Conservation (phyloP, 805 yeast species). For the Saccharomycopsis fodiens region DNA sequence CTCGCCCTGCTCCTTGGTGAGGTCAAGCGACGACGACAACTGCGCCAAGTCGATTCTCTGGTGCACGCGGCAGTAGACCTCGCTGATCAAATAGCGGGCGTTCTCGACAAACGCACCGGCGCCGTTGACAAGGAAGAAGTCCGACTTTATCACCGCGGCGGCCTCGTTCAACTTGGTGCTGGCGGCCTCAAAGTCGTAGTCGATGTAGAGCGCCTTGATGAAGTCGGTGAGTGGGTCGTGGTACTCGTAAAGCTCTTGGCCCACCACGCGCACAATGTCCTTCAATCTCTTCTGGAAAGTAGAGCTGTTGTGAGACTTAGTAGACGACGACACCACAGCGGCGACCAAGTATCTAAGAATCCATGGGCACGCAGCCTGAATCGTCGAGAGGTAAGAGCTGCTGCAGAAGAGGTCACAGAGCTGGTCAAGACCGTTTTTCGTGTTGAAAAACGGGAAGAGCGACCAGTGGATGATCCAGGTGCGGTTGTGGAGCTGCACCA, state of each 20-base stretch:
- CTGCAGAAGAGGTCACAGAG: constrained; percentile 51
- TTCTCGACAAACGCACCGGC: constrained; percentile 36
- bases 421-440: constrained; percentile 39
- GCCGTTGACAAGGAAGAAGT: constrained; percentile 39
- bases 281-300: constrained; percentile 46
- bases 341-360: constrained; percentile 55
- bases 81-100: constrained; percentile 44
- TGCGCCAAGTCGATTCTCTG: constrained; percentile 39
- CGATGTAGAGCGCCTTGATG: constrained; percentile 46
- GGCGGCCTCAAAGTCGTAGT: constrained; percentile 51
- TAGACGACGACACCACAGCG: constrained; percentile 41
- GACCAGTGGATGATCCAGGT: constrained; percentile 69
- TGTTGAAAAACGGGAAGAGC: constrained; percentile 52
- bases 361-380: constrained; percentile 71
- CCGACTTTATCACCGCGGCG: constrained; percentile 40
- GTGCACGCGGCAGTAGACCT: constrained; percentile 48
- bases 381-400: constrained; percentile 54
- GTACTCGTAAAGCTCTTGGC: constrained; percentile 59
- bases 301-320: constrained; percentile 25
- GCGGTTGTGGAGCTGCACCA: constrained; percentile 53
- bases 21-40: constrained; percentile 37
- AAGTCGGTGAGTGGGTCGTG: constrained; percentile 56
- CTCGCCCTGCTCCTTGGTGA: constrained; percentile 40
- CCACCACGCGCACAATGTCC: constrained; percentile 50
- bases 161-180: constrained; percentile 41